Percentiles rank a stretch among this genome's conserved stretches.
Evolutionary conservation across 139 green algal species (phyloP).

Genomic region (Asterochloris sp.): DNA sequence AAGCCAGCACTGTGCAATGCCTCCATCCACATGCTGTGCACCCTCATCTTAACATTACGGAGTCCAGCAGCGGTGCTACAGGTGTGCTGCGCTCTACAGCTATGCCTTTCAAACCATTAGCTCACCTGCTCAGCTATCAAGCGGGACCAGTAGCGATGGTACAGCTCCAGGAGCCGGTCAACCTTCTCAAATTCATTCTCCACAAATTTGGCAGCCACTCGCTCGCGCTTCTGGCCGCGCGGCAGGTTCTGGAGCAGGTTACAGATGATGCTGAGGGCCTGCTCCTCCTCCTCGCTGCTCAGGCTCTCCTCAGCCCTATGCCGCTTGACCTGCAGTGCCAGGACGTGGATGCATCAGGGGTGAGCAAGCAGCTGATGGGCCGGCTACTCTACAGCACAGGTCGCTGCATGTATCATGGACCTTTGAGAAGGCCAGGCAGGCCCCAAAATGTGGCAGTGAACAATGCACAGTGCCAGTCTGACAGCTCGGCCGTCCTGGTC

Average conservation of each 20-base stretch:
- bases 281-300: constrained; percentile 83
- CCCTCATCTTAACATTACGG: no score
- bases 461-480: background rate
- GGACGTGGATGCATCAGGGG: background rate
- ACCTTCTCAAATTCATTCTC: constrained; percentile 96
- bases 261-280: constrained; percentile 76
- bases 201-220: constrained; percentile 93
- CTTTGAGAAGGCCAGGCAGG: background rate
- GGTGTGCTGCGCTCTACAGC: no score
- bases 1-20: no score
- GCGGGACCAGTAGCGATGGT: constrained; percentile 56
- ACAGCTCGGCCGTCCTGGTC: no score
- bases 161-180: constrained; percentile 93
- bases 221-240: constrained; percentile 49
- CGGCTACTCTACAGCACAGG: background rate
- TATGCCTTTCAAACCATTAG: background rate
- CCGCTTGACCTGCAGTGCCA: constrained; percentile 20
- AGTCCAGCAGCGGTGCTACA: no score
- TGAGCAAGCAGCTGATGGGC: background rate
- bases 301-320: constrained; percentile 38
- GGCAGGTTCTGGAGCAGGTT: constrained; percentile 56
- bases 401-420: background rate
- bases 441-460: background rate
- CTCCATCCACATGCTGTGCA: no score
- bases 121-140: constrained; percentile 41